A percentile compares a stretch with the other conserved stretches of the same genome.
phyloP scores from a whole-genome alignment of 495 filamentous ascomycete species.

The Podospora australis region DNA sequence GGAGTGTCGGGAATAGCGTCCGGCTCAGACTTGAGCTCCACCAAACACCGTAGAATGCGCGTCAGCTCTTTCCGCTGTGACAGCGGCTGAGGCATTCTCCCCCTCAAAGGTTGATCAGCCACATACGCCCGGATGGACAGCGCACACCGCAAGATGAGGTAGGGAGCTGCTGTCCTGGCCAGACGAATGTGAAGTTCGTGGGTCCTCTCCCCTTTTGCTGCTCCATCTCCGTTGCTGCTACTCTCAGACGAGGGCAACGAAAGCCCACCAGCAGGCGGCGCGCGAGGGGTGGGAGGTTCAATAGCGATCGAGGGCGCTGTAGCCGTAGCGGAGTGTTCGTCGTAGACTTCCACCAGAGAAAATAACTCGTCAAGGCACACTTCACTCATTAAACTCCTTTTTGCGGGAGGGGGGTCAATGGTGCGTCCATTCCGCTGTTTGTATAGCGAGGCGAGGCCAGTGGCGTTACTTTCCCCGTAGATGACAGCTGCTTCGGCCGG shows the following conservation, averaged over 20 bases:
- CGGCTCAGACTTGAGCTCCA: conserved; percentile 61
- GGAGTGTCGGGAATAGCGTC: conserved; percentile 62
- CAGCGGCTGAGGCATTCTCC: conserved; percentile 84
- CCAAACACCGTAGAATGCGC: conserved; percentile 59
- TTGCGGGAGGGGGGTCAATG: conserved; percentile 55
- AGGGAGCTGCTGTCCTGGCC: conserved; percentile 71
- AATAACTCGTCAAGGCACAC: conserved; percentile 76
- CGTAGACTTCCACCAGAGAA: conserved; percentile 52
- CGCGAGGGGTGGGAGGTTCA: neutral
- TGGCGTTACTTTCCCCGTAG: conserved; percentile 27
- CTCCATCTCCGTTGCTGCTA: neutral
- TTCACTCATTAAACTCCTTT: conserved; percentile 67
- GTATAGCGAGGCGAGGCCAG: conserved; percentile 57
- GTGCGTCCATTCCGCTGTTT: conserved; percentile 63
- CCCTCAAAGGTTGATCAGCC: conserved; percentile 86
- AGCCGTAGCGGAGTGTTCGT: conserved; percentile 19
- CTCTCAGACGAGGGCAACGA: neutral
- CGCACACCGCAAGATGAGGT: conserved; percentile 74
- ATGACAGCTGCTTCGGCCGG: conserved; percentile 55
- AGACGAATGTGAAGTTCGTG: conserved; percentile 48
- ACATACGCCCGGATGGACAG: conserved; percentile 75
- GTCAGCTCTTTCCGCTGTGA: conserved; percentile 72
- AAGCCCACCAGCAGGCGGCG: too few relatives aligned
- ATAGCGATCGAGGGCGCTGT: neutral
- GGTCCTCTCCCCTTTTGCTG: conserved; percentile 16